Percentiles rank a stretch among this genome's conserved stretches.
These are phyloP conservation scores for Phytophthora cajani DNA, from an alignment of 352 stramenopile species.

Conservation along the genomic window DNA sequence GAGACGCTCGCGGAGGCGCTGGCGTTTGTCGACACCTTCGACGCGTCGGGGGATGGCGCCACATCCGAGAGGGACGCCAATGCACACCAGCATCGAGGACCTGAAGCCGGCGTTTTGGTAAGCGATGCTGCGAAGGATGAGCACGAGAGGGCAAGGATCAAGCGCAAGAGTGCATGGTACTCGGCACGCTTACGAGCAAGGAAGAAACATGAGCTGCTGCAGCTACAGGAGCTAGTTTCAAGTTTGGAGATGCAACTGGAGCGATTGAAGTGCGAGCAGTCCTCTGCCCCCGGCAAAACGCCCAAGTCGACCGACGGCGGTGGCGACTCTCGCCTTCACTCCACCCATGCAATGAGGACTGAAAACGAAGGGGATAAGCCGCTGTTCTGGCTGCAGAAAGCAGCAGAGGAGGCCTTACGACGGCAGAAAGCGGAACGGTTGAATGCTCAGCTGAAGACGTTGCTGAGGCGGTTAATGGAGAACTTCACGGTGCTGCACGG, in stretches of 20 bases:
- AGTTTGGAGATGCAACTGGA: constrained; percentile 1
- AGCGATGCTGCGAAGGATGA: not conserved
- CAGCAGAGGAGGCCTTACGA: not conserved
- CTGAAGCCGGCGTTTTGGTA: not conserved
- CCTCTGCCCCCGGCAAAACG: not conserved
- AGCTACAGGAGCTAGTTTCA: constrained; percentile 2
- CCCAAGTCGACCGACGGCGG: too few species aligned
- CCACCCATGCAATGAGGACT: not conserved
- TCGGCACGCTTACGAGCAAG: not conserved
- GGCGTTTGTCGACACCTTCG: not conserved
- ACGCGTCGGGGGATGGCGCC: not conserved
- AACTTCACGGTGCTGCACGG: not conserved
- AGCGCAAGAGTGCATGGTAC: constrained; percentile 3
- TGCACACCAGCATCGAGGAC: not conserved
- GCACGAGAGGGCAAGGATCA: not conserved
- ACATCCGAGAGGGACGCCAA: not conserved
- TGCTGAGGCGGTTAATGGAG: not conserved
- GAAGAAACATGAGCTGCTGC: not conserved
- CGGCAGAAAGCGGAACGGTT: not conserved
- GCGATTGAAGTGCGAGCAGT: not conserved
- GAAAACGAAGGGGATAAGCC: not conserved
- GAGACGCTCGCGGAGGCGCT: constrained; percentile 10
- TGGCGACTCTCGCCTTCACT: not conserved
- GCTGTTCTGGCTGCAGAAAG: not conserved
- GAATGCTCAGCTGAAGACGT: not conserved